Evolutionary conservation across 768 basidiomycete species (phyloP).

Genomic region (Suillus spraguei): DNA sequence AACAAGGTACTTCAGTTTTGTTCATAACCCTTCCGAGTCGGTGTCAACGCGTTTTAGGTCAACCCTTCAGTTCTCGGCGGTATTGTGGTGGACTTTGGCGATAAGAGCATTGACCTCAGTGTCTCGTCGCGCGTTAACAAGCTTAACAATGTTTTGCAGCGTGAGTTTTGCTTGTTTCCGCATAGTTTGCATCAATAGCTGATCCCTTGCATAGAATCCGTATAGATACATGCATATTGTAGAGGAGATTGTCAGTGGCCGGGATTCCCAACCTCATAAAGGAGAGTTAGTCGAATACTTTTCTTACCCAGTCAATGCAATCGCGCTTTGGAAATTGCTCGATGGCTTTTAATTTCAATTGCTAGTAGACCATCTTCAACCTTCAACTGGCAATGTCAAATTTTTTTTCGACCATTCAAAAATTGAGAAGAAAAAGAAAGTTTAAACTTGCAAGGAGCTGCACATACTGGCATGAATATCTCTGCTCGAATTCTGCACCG

Average conservation of each 20-base stretch:
- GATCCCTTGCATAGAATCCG: not conserved
- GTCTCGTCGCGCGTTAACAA: slow-evolving; percentile 94
- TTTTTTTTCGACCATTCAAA: not conserved
- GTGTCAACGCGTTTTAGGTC: slow-evolving; percentile 54
- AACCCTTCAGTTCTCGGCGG: slow-evolving; percentile 93
- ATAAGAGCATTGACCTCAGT: slow-evolving; percentile 97
- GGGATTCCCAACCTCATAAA: not conserved
- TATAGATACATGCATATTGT: not conserved
- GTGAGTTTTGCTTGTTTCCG: slow-evolving; percentile 1
- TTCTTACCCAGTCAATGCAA: not conserved
- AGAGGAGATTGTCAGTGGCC: not conserved
- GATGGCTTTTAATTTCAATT: not conserved
- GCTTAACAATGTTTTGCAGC: slow-evolving; percentile 76
- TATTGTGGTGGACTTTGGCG: slow-evolving; percentile 94
- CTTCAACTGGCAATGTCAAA: not conserved
- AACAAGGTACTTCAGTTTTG: slow-evolving; percentile 73
- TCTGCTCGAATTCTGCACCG: not conserved
- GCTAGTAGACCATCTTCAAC: not conserved
- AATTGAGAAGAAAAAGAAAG: not conserved
- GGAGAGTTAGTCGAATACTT: not conserved
- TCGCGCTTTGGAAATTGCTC: not conserved
- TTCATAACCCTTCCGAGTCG: not conserved
- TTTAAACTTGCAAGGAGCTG: not conserved
- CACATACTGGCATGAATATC: not conserved
- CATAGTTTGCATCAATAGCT: not conserved